These are phyloP conservation scores for Xylariaceae sp. DNA, from an alignment of 2,329 filamentous ascomycete genomes.

Conservation along the genomic window DNA sequence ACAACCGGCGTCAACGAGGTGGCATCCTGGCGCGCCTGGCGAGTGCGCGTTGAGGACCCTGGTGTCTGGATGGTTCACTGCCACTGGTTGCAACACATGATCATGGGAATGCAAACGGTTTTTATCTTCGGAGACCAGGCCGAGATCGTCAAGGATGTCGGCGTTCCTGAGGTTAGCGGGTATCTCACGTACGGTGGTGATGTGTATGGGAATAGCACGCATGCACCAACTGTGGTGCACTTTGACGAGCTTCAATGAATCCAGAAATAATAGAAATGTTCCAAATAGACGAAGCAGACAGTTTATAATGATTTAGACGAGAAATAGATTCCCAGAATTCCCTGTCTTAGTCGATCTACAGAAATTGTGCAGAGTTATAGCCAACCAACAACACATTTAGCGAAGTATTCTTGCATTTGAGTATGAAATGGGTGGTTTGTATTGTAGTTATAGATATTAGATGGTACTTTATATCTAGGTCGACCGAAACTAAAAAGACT, in stretches of 20 bases:
- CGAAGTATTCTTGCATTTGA: no score
- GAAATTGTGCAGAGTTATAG: no score
- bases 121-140: slow-evolving; percentile 11
- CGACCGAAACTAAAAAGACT: no score
- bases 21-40: slow-evolving; percentile 11
- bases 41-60: slow-evolving; percentile 10
- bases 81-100: slow-evolving; percentile 14
- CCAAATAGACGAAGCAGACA: neutral
- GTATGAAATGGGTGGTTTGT: no score
- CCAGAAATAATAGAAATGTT: neutral
- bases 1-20: slow-evolving; percentile 9
- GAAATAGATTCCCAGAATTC: no score
- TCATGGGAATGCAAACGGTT: slow-evolving; percentile 10
- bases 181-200: slow-evolving; percentile 11
- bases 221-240: slow-evolving; percentile 12
- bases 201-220: slow-evolving; percentile 13
- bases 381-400: no score
- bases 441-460: no score
- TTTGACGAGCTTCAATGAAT: slow-evolving; percentile 5
- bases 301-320: neutral
- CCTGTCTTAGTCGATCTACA: no score
- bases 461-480: no score
- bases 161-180: slow-evolving; percentile 9
- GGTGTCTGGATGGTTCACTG: slow-evolving; percentile 14
- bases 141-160: slow-evolving; percentile 9